These are phyloP conservation scores for Ceratocystis cubensis DNA, from an alignment of 2,329 filamentous ascomycete genomes.

Conservation along the genomic window DNA sequence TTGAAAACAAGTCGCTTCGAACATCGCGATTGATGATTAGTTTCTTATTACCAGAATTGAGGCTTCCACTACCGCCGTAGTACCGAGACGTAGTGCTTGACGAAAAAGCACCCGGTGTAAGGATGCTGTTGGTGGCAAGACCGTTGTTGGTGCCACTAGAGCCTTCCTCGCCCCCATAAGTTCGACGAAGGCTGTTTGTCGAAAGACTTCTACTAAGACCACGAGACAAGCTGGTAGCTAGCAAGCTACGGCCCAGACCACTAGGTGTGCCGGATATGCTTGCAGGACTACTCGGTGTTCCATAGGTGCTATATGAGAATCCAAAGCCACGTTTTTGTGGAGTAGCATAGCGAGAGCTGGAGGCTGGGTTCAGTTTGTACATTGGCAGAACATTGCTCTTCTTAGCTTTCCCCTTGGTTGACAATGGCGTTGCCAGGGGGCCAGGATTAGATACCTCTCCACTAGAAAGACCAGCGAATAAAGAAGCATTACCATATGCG, in stretches of 20 bases:
- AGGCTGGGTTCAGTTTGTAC: slow-evolving; percentile 74
- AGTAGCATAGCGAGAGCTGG: slow-evolving; percentile 66
- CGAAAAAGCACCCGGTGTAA: slow-evolving; percentile 75
- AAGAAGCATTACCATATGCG: slow-evolving; percentile 76
- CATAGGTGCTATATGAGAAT: slow-evolving; percentile 86
- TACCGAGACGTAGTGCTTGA: slow-evolving; percentile 50
- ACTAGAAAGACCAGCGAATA: slow-evolving; percentile 62
- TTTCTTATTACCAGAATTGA: slow-evolving; percentile 63
- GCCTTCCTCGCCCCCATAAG: slow-evolving; percentile 61
- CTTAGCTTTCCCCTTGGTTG: slow-evolving; percentile 59
- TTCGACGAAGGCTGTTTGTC: slow-evolving; percentile 70
- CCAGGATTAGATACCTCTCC: slow-evolving; percentile 61
- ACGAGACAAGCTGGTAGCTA: slow-evolving; percentile 53
- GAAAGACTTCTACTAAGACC: slow-evolving; percentile 79
- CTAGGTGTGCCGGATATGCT: slow-evolving; percentile 53
- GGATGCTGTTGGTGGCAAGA: slow-evolving; percentile 44
- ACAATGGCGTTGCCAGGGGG: slow-evolving; percentile 80
- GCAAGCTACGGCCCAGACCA: slow-evolving; percentile 51
- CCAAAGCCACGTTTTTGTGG: slow-evolving; percentile 81
- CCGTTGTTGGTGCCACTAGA: background rate
- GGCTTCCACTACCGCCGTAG: slow-evolving; percentile 48
- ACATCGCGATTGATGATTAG: slow-evolving; percentile 84
- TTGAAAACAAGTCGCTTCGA: slow-evolving; percentile 57
- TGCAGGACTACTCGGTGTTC: slow-evolving; percentile 61
- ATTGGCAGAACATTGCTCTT: slow-evolving; percentile 70